Evolutionary conservation across 495 filamentous ascomycete genomes (phyloP).

Genomic region (Gamarada debralockiae): DNA sequence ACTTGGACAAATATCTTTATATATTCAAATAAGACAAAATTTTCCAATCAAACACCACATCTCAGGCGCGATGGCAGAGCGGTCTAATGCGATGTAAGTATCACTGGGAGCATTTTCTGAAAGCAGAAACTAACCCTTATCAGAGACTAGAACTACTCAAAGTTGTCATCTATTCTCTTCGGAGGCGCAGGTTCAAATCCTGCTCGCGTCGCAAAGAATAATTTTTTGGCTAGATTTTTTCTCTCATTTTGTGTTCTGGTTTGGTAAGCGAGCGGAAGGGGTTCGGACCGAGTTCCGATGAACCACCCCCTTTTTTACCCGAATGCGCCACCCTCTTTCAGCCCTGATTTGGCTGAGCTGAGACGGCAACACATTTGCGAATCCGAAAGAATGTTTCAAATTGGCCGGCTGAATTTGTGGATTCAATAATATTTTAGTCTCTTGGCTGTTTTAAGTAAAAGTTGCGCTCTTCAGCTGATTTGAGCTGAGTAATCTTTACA

Average conservation of each 20-base stretch:
- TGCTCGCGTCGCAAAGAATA: constrained; percentile 5
- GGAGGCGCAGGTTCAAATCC: constrained; percentile 25
- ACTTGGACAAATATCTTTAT: not conserved
- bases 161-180: constrained; percentile 22
- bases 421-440: too few relatives aligned
- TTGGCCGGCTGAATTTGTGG: too few relatives aligned
- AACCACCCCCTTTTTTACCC: too few relatives aligned
- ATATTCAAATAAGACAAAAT: not conserved
- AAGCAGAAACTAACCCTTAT: not conserved
- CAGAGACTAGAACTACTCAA: not conserved
- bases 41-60: not conserved
- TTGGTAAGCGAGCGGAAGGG: too few relatives aligned
- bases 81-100: not conserved
- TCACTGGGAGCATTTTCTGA: not conserved
- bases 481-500: too few relatives aligned
- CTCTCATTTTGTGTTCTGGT: not conserved
- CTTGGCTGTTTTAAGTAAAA: too few relatives aligned
- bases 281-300: too few relatives aligned
- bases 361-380: too few relatives aligned
- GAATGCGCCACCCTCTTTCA: too few relatives aligned
- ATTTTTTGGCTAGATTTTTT: not conserved
- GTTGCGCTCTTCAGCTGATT: too few relatives aligned
- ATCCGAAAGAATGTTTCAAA: too few relatives aligned
- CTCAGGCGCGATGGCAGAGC: not conserved
- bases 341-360: too few relatives aligned